Conservation (phyloP, 805 yeast species). For the Torulaspora maleeae region DNA sequence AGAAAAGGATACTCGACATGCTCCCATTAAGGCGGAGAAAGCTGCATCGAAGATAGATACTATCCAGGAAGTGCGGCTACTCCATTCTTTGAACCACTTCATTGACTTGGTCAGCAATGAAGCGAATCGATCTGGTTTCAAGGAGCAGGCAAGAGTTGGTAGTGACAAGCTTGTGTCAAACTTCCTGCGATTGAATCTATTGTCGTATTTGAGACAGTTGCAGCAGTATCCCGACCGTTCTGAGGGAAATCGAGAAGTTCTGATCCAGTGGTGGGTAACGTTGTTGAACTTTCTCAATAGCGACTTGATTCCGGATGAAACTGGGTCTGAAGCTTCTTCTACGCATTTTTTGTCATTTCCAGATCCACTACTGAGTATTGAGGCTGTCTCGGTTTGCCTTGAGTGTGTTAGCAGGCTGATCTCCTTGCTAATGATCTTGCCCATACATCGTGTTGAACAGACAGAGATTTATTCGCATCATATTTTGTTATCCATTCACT, state of each 20-base stretch:
- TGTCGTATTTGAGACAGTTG: slow-evolving; percentile 17
- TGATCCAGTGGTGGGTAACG: slow-evolving; percentile 35
- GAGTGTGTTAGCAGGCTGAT: slow-evolving; percentile 36
- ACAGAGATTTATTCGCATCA: slow-evolving; percentile 26
- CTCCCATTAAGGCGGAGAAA: not conserved
- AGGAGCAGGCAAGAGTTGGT: not conserved
- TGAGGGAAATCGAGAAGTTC: slow-evolving; percentile 16
- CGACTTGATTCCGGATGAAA: slow-evolving; percentile 11
- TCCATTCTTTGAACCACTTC: slow-evolving; percentile 23
- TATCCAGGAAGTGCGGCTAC: slow-evolving; percentile 19
- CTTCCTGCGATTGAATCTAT: slow-evolving; percentile 15
- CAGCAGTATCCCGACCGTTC: slow-evolving; percentile 7
- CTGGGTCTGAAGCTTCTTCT: slow-evolving; percentile 1
- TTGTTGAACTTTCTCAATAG: slow-evolving; percentile 25
- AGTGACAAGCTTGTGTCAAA: slow-evolving; percentile 12
- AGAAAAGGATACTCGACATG: not conserved
- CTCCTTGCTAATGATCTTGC: slow-evolving; percentile 20
- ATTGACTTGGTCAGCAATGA: slow-evolving; percentile 18
- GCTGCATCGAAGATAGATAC: not conserved
- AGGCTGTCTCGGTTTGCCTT: slow-evolving; percentile 29
- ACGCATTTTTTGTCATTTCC: slow-evolving; percentile 2
- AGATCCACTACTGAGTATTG: slow-evolving; percentile 17
- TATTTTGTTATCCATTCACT: slow-evolving; percentile 27
- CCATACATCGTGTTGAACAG: slow-evolving; percentile 13
- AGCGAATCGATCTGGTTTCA: not conserved